Evolutionary conservation across 2,329 filamentous ascomycete genomes (phyloP).

Genomic region (Myriosclerotinia scirpicola): DNA sequence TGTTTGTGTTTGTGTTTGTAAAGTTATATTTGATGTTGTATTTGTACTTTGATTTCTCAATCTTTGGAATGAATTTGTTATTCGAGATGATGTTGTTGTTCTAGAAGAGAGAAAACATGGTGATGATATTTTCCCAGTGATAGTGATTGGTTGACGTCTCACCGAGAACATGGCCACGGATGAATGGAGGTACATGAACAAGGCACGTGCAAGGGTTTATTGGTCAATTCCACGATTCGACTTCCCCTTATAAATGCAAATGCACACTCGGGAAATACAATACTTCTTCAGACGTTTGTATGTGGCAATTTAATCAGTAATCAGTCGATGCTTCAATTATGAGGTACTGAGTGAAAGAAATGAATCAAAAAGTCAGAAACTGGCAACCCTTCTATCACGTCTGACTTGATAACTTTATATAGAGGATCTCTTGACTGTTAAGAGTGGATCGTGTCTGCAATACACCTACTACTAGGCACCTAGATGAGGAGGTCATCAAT

Average conservation of each 20-base stretch:
- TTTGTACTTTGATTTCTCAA: background rate
- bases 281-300: too few species aligned
- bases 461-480: background rate
- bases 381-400: background rate
- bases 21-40: background rate
- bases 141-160: constrained; percentile 13
- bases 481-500: constrained; percentile 6
- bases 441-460: constrained; percentile 8
- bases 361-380: background rate
- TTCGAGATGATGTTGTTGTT: background rate
- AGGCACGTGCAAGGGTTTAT: constrained; percentile 9
- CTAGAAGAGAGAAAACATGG: background rate
- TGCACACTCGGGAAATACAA: background rate
- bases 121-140: background rate
- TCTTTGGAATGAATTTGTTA: background rate
- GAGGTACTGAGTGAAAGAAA: too few species aligned
- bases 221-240: background rate
- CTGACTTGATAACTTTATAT: constrained; percentile 12
- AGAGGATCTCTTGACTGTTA: background rate
- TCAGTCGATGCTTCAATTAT: too few species aligned
- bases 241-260: background rate
- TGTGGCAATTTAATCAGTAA: too few species aligned
- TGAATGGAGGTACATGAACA: background rate
- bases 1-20: background rate
- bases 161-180: constrained; percentile 14